Conservation (phyloP, 495 filamentous ascomycete genomes). For the Talaromyces wortmannii region DNA sequence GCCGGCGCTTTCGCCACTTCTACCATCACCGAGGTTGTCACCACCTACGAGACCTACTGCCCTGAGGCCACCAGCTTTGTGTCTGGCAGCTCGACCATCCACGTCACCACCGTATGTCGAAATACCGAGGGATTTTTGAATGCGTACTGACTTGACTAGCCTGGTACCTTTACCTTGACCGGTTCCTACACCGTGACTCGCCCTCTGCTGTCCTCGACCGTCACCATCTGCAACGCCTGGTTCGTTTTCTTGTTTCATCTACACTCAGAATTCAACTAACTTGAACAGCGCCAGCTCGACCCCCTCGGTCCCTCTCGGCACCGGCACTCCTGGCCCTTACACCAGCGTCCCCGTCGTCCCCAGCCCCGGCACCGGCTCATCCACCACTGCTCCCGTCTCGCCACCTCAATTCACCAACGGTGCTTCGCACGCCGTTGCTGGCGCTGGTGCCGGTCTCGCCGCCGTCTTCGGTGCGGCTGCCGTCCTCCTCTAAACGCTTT, state of each 20-base stretch:
- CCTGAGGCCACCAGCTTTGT: constrained; percentile 65
- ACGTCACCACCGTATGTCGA: constrained; percentile 58
- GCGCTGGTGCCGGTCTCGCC: constrained; percentile 65
- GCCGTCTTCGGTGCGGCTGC: constrained; percentile 69
- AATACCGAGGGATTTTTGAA: neutral
- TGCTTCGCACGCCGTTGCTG: constrained; percentile 34
- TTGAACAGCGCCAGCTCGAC: constrained; percentile 16
- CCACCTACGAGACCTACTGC: constrained; percentile 81
- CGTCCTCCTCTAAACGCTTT: constrained; percentile 61
- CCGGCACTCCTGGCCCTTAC: constrained; percentile 15
- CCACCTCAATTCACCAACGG: constrained; percentile 35
- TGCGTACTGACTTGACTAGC: constrained; percentile 26
- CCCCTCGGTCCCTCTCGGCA: constrained; percentile 47
- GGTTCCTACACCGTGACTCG: constrained; percentile 58
- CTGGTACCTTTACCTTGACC: constrained; percentile 75
- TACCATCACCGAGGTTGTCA: constrained; percentile 73
- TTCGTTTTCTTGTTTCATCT: constrained; percentile 21
- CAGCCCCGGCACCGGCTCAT: constrained; percentile 26
- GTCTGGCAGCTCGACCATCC: constrained; percentile 67
- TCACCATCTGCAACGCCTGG: constrained; percentile 62
- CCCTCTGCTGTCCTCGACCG: constrained; percentile 56
- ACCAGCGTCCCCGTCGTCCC: constrained; percentile 20
- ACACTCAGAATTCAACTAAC: neutral
- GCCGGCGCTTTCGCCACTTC: constrained; percentile 25
- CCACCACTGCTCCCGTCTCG: constrained; percentile 43